Conservation (phyloP, 75 land plant genomes). For the Picea glauca region DNA sequence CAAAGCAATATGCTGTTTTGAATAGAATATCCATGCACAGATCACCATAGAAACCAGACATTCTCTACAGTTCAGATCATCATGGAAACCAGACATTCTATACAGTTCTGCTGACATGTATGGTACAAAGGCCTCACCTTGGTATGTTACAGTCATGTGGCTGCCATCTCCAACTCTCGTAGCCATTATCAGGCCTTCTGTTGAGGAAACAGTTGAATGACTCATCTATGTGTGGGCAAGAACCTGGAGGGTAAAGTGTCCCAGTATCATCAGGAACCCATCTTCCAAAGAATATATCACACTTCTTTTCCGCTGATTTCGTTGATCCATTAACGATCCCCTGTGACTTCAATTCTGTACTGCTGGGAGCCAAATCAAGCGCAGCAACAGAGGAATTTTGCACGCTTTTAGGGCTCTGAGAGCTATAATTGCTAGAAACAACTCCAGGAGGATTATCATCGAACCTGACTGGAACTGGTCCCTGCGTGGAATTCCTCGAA, state of each 20-base stretch:
- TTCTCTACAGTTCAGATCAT: not conserved
- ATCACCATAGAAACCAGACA: not conserved
- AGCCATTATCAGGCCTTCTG: constrained; percentile 48
- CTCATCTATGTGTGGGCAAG: constrained; percentile 48
- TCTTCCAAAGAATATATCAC: constrained; percentile 34
- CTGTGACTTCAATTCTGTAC: not conserved
- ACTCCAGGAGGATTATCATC: not conserved
- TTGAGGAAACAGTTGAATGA: constrained; percentile 42
- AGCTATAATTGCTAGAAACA: not conserved
- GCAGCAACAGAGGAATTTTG: not conserved
- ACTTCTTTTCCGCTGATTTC: constrained; percentile 5
- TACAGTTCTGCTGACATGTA: not conserved
- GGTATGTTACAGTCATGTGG: constrained; percentile 46
- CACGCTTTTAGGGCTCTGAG: not conserved
- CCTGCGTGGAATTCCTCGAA: not conserved
- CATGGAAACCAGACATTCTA: not conserved
- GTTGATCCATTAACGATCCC: not conserved
- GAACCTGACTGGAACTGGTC: not conserved
- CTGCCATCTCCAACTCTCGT: constrained; percentile 50
- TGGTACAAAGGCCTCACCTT: constrained; percentile 23
- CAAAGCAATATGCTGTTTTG: not conserved
- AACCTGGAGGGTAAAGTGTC: constrained; percentile 26
- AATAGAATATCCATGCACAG: not conserved
- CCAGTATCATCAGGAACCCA: constrained; percentile 43
- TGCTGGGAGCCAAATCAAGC: not conserved